phyloP scores from a whole-genome alignment of 371 early-diverging fungal species.

The Funneliformis caledonium region DNA sequence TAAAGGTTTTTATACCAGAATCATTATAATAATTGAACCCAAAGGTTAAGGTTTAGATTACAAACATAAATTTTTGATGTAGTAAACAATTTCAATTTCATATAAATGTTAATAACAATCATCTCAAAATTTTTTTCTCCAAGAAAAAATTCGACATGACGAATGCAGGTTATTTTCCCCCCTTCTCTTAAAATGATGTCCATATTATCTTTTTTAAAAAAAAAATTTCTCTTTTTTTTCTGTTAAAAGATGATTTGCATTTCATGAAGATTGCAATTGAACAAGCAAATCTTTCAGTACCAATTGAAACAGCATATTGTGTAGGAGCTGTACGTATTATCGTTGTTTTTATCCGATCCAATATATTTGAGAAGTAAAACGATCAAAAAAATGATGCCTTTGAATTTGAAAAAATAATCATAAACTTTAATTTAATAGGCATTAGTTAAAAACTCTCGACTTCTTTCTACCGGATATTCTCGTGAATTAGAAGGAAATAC shows the following conservation, averaged over 20 bases:
- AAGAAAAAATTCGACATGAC: no score
- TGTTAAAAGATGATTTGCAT: slow-evolving; percentile 33
- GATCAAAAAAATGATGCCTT: neutral
- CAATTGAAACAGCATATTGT: slow-evolving; percentile 84
- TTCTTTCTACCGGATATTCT: slow-evolving; percentile 79
- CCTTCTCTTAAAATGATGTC: no score
- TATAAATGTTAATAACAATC: no score
- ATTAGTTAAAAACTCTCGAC: slow-evolving; percentile 45
- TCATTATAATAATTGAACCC: no score
- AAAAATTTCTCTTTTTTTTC: neutral
- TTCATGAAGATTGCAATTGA: slow-evolving; percentile 78
- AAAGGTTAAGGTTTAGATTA: no score
- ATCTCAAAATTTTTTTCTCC: no score
- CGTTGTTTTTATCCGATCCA: neutral
- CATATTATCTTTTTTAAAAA: no score
- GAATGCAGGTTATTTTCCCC: no score
- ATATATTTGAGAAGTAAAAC: neutral
- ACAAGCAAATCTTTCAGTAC: slow-evolving; percentile 75
- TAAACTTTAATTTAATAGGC: slow-evolving; percentile 33
- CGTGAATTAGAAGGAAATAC: slow-evolving; percentile 91
- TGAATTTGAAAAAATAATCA: neutral
- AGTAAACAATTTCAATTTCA: no score
- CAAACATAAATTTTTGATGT: no score
- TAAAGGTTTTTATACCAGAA: no score
- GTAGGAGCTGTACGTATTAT: slow-evolving; percentile 85